phyloP scores from a whole-genome alignment of 345 rosid genomes.

The Abelmoschus esculentus region DNA sequence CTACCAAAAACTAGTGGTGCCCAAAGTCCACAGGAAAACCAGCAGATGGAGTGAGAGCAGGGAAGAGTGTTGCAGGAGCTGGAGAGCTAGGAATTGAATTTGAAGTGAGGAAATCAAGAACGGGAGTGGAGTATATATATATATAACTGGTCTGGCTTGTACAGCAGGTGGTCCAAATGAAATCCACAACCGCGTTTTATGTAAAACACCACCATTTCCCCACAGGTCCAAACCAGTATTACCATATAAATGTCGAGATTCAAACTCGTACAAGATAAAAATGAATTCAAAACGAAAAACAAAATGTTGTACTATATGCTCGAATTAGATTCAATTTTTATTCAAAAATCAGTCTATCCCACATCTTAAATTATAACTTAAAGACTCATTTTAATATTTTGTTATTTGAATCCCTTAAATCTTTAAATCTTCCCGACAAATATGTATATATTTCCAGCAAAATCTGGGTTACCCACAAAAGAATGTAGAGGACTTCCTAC shows the following conservation, averaged over 20 bases:
- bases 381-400: too few relatives aligned
- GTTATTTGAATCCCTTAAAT: too few relatives aligned
- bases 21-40: background rate
- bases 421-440: too few relatives aligned
- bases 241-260: too few relatives aligned
- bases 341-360: too few relatives aligned
- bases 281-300: too few relatives aligned
- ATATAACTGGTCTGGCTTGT: background rate
- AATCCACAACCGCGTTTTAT: background rate
- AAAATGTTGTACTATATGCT: too few relatives aligned
- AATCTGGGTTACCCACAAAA: background rate
- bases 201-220: background rate
- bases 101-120: background rate
- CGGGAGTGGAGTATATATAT: slow-evolving; percentile 11
- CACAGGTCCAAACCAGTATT: background rate
- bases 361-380: too few relatives aligned
- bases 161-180: slow-evolving; percentile 5
- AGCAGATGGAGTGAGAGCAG: background rate
- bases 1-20: background rate
- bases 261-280: too few relatives aligned
- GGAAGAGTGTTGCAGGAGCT: slow-evolving; percentile 3
- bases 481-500: background rate
- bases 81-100: background rate
- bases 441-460: background rate
- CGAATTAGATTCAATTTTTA: too few relatives aligned